Evolutionary conservation across 495 filamentous ascomycete genomes (phyloP).

Genomic region (Penicillium fimorum): DNA sequence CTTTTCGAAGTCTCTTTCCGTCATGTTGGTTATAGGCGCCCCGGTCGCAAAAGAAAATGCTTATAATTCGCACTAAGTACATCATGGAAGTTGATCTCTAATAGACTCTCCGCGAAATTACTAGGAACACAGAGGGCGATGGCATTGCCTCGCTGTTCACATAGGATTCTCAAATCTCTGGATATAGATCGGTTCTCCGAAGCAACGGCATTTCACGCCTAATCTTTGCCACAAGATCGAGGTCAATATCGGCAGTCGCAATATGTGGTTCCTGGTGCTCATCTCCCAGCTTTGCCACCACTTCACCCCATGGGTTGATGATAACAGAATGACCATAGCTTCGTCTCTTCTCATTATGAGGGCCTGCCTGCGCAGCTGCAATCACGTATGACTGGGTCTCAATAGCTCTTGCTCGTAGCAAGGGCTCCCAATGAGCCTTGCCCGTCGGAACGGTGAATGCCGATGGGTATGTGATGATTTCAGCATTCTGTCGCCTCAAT

Average conservation of each 20-base stretch:
- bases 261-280: conserved; percentile 52
- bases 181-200: conserved; percentile 62
- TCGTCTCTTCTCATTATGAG: conserved; percentile 72
- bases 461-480: conserved; percentile 82
- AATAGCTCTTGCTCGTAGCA: conserved; percentile 80
- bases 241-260: conserved; percentile 50
- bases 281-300: conserved; percentile 62
- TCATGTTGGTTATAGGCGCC: conserved; percentile 29
- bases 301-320: conserved; percentile 81
- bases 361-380: conserved; percentile 80
- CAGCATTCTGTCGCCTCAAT: conserved; percentile 63
- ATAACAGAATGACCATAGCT: conserved; percentile 92
- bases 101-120: background rate
- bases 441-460: conserved; percentile 92
- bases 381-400: conserved; percentile 87
- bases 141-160: background rate
- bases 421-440: conserved; percentile 75
- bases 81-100: background rate
- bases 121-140: background rate
- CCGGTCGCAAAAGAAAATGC: conserved; percentile 10
- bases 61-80: conserved; percentile 9
- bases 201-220: conserved; percentile 63
- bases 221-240: conserved; percentile 49
- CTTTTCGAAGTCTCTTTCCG: conserved; percentile 29
- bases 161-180: conserved; percentile 43